Base-by-base conservation (phyloP, 2,329 filamentous ascomycete genomes). In the Diaporthe destruens region DNA sequence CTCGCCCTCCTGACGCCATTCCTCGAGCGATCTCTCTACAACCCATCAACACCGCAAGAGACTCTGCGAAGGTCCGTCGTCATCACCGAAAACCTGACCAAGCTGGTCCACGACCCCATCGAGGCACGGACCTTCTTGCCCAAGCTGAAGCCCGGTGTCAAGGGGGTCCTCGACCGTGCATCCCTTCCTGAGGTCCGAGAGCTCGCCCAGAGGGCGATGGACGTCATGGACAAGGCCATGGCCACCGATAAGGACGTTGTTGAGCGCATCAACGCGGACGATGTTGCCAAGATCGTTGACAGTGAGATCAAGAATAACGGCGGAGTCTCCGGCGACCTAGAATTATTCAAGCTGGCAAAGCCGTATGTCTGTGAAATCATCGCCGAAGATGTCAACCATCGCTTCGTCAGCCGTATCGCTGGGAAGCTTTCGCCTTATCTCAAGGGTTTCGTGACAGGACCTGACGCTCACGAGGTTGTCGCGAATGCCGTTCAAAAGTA, bases 61-160 rank as follows among this genome's bases (percentile, higher is more conserved):
- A 95, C 98, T 29, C 88, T 98, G 71, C 93, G 96, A 74, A 96
- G 98, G 85, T 98, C 96, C 3, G 95, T 97, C 39, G 95, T 99
- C 70, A 97, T 99, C 67, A 93, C 96, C 25, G 96, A 99, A 85
- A 99, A 99, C 85, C 87, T 99, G 85, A 99, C 96, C 74, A 98
- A 98, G 86, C 91, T 99, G 42, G 96, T 99, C 36, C 96, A 99
- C 83, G 95, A 92, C 81, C 96, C 96, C 18, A 91, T 98, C 74
- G 96, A 99, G 86, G 96, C 96, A 44, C 90, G 96, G 76, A 94
- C 94, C 71, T 99, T 99, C 88, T 85, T 99, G 80, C 96, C 96
- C 67, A 98, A 98, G 84, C 87, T 99, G 68, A 93, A 94, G 80
- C 96, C 96, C 55, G 96, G 96, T 89, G 93, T 99, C 59, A 94